phyloP scores from a whole-genome alignment of 192 early-diverging fungal species.

The Entrophospora sp. region DNA sequence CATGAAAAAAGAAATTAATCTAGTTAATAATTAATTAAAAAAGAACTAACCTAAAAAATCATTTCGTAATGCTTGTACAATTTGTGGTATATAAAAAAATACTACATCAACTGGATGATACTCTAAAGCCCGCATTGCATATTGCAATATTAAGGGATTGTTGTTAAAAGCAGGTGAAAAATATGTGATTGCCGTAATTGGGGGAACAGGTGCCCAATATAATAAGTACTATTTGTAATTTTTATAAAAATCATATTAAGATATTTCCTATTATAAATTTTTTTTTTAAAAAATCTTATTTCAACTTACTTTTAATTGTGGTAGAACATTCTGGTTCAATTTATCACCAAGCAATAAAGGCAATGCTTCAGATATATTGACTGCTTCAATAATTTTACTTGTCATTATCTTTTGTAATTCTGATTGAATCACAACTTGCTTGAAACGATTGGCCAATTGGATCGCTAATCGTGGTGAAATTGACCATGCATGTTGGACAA shows the following conservation, averaged over 20 bases:
- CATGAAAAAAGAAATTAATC: background rate
- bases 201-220: constrained; percentile 86
- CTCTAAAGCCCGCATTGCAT: constrained; percentile 85
- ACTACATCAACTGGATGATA: constrained; percentile 86
- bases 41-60: constrained; percentile 42
- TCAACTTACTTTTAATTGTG: constrained; percentile 25
- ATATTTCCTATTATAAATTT: too few species aligned
- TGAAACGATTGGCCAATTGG: constrained; percentile 67
- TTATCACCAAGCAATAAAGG: constrained; percentile 62
- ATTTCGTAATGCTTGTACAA: constrained; percentile 90
- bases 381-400: constrained; percentile 54
- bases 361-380: constrained; percentile 66
- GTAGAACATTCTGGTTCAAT: constrained; percentile 23
- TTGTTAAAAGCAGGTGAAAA: constrained; percentile 60
- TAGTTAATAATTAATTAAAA: background rate
- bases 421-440: constrained; percentile 52
- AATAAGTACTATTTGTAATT: constrained; percentile 74
- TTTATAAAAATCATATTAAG: too few species aligned
- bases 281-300: background rate
- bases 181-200: constrained; percentile 79
- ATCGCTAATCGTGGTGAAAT: constrained; percentile 76
- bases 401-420: constrained; percentile 59
- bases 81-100: constrained; percentile 98
- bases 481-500: constrained; percentile 76
- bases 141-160: constrained; percentile 91